These are phyloP conservation scores for Ogataea allantospora DNA, from an alignment of 805 yeast species.

Conservation along the genomic window DNA sequence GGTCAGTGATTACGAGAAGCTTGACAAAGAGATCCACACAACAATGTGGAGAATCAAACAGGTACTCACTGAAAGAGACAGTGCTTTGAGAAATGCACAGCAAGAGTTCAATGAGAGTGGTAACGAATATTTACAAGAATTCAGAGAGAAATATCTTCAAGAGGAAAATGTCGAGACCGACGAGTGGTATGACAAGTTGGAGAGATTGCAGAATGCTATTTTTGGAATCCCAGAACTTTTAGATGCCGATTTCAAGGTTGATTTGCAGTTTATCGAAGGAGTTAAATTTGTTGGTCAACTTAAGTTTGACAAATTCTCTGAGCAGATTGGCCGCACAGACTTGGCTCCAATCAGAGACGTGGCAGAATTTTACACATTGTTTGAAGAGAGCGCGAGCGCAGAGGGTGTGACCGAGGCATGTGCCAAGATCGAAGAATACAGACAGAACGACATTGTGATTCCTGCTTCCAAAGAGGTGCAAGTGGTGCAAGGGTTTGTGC, in stretches of 20 bases:
- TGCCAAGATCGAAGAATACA: slow-evolving; percentile 35
- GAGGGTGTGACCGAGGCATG: slow-evolving; percentile 37
- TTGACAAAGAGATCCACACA: slow-evolving; percentile 46
- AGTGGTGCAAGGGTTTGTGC: slow-evolving; percentile 36
- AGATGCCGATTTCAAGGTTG: slow-evolving; percentile 56
- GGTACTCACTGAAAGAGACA: slow-evolving; percentile 82
- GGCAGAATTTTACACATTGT: slow-evolving; percentile 36
- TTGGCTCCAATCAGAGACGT: slow-evolving; percentile 42
- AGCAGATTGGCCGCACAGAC: slow-evolving; percentile 37
- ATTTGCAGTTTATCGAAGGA: slow-evolving; percentile 62
- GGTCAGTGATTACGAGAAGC: slow-evolving; percentile 18
- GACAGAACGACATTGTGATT: slow-evolving; percentile 31
- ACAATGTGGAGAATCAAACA: slow-evolving; percentile 82
- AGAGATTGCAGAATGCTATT: slow-evolving; percentile 75
- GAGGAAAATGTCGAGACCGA: slow-evolving; percentile 52
- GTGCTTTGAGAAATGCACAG: slow-evolving; percentile 61
- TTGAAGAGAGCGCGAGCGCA: slow-evolving; percentile 36
- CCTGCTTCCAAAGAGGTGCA: slow-evolving; percentile 36
- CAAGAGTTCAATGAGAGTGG: slow-evolving; percentile 44
- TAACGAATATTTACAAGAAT: slow-evolving; percentile 51
- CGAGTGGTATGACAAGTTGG: slow-evolving; percentile 65
- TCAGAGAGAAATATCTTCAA: slow-evolving; percentile 55
- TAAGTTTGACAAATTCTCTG: slow-evolving; percentile 53
- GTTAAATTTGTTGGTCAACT: slow-evolving; percentile 65
- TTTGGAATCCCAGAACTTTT: slow-evolving; percentile 79